phyloP scores from a whole-genome alignment of 106 monocot species.

The Dendrobium officinale region DNA sequence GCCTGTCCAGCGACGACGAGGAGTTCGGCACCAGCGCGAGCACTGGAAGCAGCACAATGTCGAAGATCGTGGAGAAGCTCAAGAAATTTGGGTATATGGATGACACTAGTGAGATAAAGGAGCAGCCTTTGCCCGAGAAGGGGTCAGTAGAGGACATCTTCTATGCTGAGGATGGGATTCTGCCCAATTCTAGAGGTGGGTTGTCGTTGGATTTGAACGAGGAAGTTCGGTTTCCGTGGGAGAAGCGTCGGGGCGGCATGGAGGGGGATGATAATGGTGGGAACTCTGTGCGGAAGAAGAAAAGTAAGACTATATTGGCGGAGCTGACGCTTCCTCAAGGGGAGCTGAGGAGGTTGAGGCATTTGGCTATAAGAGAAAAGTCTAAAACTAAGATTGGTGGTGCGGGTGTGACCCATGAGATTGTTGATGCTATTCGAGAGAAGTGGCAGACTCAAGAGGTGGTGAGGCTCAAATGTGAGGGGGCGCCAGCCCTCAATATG shows the following conservation, averaged over 20 bases:
- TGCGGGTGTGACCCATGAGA: conserved; percentile 64
- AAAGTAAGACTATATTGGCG: conserved; percentile 57
- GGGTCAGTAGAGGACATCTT: conserved; percentile 89
- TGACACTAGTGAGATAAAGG: conserved; percentile 19
- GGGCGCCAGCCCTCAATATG: conserved; percentile 81
- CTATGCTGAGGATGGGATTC: conserved; percentile 68
- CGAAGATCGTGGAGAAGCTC: conserved; percentile 64
- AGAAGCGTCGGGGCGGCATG: conserved; percentile 28
- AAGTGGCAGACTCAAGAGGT: conserved; percentile 80
- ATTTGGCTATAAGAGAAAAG: conserved; percentile 65
- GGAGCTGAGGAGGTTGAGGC: conserved; percentile 80
- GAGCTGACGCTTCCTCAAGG: conserved; percentile 81
- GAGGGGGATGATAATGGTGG: conserved; percentile 5
- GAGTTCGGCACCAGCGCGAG: conserved; percentile 62
- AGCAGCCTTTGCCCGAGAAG: conserved; percentile 38
- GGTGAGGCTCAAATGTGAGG: conserved; percentile 88
- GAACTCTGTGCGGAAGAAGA: conserved; percentile 27
- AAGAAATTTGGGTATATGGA: conserved; percentile 78
- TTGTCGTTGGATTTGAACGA: conserved; percentile 34
- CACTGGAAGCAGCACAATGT: conserved; percentile 72
- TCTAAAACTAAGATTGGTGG: conserved; percentile 76
- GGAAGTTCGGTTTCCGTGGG: conserved; percentile 82
- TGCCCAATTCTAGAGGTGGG: conserved; percentile 66
- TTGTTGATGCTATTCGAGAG: conserved; percentile 76
- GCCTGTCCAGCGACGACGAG: conserved; percentile 55